A percentile compares a stretch with the other conserved stretches of the same genome.
Evolutionary conservation across 148 eudicot genomes (phyloP).

Genomic region (Amaranthus palmeri): DNA sequence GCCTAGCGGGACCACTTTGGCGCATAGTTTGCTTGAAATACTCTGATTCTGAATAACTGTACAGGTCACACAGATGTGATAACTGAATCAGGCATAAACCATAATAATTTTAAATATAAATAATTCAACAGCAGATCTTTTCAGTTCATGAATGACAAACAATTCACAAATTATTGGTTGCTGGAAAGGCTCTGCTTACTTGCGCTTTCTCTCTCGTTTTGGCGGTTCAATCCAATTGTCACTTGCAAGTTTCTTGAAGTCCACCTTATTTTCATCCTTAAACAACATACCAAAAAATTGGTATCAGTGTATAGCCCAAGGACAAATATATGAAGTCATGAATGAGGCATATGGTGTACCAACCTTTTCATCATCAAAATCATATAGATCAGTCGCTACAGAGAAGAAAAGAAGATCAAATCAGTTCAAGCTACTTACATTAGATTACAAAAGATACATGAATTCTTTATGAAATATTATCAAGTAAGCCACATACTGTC

Average conservation of each 20-base stretch:
- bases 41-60: constrained; percentile 91
- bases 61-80: constrained; percentile 16
- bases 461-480: background rate
- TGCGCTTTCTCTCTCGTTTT: constrained; percentile 94
- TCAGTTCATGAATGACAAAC: too few relatives aligned
- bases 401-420: constrained; percentile 17
- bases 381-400: constrained; percentile 91
- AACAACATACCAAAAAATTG: constrained; percentile 11
- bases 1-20: constrained; percentile 90
- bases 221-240: constrained; percentile 97
- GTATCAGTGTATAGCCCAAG: constrained; percentile 5
- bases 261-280: constrained; percentile 82
- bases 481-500: constrained; percentile 57
- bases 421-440: background rate
- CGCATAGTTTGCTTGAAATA: constrained; percentile 99
- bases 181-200: constrained; percentile 38
- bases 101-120: too few relatives aligned
- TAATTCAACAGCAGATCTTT: too few relatives aligned
- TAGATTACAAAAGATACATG: background rate
- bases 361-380: constrained; percentile 94
- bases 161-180: background rate
- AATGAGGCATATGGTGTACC: background rate
- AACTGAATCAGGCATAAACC: background rate
- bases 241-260: constrained; percentile 84
- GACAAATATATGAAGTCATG: background rate